Conservation (phyloP, 441 rosid genomes). For the Pelargonium myrrhifolium region DNA sequence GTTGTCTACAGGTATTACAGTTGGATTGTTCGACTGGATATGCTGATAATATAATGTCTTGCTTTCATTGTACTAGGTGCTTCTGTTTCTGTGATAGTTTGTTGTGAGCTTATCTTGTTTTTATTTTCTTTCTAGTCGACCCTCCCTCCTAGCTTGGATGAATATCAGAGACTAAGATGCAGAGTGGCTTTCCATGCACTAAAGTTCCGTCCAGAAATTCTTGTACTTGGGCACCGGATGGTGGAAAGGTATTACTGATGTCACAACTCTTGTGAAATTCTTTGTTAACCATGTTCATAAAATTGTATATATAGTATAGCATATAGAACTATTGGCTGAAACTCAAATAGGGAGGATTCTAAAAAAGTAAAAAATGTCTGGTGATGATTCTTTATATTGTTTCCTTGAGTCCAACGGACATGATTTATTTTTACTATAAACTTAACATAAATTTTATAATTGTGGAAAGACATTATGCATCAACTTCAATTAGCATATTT, state of each 20-base stretch:
- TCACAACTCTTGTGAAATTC: not conserved
- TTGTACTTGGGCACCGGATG: conserved; percentile 15
- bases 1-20: conserved; percentile 18
- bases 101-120: not conserved
- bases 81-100: not conserved
- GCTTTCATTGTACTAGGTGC: not conserved
- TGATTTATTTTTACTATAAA: no score
- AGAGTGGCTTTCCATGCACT: conserved; percentile 22
- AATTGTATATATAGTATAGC: not conserved
- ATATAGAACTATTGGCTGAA: not conserved
- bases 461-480: not conserved
- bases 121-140: conserved; percentile 4
- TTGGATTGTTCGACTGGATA: not conserved
- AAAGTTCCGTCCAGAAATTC: conserved; percentile 16
- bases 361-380: no score
- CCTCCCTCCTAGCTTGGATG: conserved; percentile 17
- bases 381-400: no score
- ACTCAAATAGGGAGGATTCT: not conserved
- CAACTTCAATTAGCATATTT: not conserved
- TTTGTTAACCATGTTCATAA: not conserved
- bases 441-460: not conserved
- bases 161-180: conserved; percentile 22
- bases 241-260: conserved; percentile 12
- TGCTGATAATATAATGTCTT: not conserved
- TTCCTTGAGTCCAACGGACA: no score